These are phyloP conservation scores for Candida tunisiensis DNA, from an alignment of 1,139 yeast genomes.

Conservation along the genomic window DNA sequence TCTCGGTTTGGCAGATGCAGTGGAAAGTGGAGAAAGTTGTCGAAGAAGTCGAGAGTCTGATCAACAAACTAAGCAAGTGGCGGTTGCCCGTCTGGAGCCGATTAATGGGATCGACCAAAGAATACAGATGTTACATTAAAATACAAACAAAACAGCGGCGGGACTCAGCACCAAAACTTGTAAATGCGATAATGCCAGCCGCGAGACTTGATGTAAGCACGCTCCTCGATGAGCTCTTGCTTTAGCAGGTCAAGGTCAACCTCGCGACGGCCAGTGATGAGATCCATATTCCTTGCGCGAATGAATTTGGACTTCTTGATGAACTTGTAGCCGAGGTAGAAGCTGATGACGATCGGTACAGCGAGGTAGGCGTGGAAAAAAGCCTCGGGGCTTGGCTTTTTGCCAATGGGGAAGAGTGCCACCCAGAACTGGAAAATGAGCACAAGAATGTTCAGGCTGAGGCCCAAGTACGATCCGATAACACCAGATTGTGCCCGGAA, in stretches of 20 bases:
- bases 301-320: constrained; percentile 12
- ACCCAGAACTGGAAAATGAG: constrained; percentile 52
- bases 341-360: constrained; percentile 30
- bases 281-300: constrained; percentile 35
- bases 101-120: too few relatives aligned
- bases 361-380: constrained; percentile 43
- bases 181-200: constrained; percentile 22
- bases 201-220: constrained; percentile 19
- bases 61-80: too few relatives aligned
- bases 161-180: constrained; percentile 33
- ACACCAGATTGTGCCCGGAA: constrained; percentile 57
- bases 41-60: too few relatives aligned
- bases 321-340: constrained; percentile 35
- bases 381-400: constrained; percentile 17
- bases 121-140: too few relatives aligned
- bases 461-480: constrained; percentile 54
- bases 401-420: constrained; percentile 44
- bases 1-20: too few relatives aligned
- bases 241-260: constrained; percentile 33
- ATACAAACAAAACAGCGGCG: too few relatives aligned
- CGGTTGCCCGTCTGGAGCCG: too few relatives aligned
- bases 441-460: constrained; percentile 39
- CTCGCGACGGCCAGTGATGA: constrained; percentile 37
- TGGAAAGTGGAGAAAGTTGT: too few relatives aligned
- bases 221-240: constrained; percentile 35